These are phyloP conservation scores for Sanghuangporus sanghuang DNA, from an alignment of 1,284 basidiomycete genomes.

Conservation along the genomic window DNA sequence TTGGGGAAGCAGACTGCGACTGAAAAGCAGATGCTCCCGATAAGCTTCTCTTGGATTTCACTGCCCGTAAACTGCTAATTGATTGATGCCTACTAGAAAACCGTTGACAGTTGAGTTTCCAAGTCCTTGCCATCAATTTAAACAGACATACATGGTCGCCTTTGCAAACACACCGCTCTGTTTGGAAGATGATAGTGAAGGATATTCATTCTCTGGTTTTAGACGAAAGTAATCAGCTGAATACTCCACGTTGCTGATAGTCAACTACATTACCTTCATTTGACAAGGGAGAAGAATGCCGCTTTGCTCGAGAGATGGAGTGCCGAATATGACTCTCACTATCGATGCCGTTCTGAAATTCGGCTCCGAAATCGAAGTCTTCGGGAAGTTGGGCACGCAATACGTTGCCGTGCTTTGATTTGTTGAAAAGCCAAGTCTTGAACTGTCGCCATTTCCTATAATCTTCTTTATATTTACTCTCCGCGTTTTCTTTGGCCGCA, in stretches of 20 bases:
- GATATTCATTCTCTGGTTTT: not conserved
- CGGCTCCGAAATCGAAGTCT: constrained; percentile 5
- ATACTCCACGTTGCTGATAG: not conserved
- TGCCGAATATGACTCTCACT: no score
- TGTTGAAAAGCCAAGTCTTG: constrained; percentile 37
- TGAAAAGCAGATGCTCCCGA: not conserved
- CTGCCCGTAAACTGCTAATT: not conserved
- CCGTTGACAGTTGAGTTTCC: not conserved
- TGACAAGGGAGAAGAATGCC: not conserved
- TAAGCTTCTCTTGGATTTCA: not conserved
- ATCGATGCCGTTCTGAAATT: not conserved
- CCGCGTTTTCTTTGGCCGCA: constrained; percentile 34
- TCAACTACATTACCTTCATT: not conserved
- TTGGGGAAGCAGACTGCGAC: not conserved
- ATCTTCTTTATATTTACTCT: constrained; percentile 42
- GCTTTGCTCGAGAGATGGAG: not conserved
- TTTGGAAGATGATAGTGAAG: not conserved
- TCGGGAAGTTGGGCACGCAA: constrained; percentile 18
- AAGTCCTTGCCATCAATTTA: not conserved
- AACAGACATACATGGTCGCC: not conserved
- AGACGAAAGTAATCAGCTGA: not conserved
- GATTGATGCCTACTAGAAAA: not conserved
- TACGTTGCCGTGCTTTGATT: constrained; percentile 28
- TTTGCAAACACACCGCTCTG: not conserved
- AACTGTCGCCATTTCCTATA: constrained; percentile 45